Evolutionary conservation across 306 rosid genomes (phyloP), one percentile per base, ranked within the genome.

Genomic region (Dryas octopetala): DNA sequence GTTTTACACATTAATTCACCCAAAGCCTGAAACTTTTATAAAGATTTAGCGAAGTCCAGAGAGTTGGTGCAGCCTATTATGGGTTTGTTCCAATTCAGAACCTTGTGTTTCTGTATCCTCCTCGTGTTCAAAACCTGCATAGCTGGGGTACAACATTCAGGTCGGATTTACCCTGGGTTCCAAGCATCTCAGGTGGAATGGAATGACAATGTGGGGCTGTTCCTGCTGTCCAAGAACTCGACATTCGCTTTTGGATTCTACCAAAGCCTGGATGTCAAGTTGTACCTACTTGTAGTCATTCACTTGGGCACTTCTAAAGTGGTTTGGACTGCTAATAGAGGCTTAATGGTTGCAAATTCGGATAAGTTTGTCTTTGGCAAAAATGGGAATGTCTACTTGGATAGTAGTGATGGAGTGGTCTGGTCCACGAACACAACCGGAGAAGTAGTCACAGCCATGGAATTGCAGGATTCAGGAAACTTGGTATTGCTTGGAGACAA

Each of bases 291-390:
- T 1, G 80, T 58, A n/a, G 48, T 84, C 66, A 73, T 66, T 50
- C 82, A 80, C 71, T 19, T 63, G 53, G n/a, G 45, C 23, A 77
- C 77, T 50, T 17, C 51, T 19, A 83, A 58, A 55, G 76, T 76
- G 16, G 82, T 89, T 58, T 89, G 89, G 93, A 76, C 83, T 58
- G 93, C 87, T 19, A 85, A 85, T 68, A 86, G 88, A 78, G 86
- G 62, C 63, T 48, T 2, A 0, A 83, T 74, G 32, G 76, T 81
- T 38, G 47, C 77, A 9, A 76, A 65, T 54, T 79, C 76, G 52
- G 83, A 79, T 51, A 69, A 67, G 11, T 84, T 89, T 47, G 82
- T 74, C 59, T 84, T 89, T 9, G 75, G 71, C 49, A 47, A 81
- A 76, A 73, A 78, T 46, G 91, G 91, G 16, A 61, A 83, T 55